These are phyloP conservation scores for Arabidopsis lyrata DNA, from an alignment of 441 rosid genomes.

Conservation along the genomic window DNA sequence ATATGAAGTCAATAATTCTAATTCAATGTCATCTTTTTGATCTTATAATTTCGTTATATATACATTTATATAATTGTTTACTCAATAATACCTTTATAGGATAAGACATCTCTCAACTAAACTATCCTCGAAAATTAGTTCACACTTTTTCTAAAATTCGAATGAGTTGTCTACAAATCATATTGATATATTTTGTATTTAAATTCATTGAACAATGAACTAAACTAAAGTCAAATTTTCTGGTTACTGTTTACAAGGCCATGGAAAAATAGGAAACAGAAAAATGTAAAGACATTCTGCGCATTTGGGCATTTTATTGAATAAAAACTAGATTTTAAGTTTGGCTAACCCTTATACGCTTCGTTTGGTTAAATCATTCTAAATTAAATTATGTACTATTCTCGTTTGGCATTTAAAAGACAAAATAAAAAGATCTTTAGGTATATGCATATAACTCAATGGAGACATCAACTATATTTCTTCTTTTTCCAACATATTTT, in stretches of 20 bases:
- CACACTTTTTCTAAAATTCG: background rate
- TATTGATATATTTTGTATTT: background rate
- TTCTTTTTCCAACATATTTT: background rate
- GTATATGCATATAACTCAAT: background rate
- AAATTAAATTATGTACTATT: background rate
- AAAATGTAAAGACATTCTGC: background rate
- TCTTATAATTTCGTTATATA: background rate
- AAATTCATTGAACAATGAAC: background rate
- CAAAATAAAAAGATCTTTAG: background rate
- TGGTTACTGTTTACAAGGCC: background rate
- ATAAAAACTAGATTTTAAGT: background rate
- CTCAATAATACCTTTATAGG: background rate
- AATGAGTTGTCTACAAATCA: background rate
- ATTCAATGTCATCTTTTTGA: background rate
- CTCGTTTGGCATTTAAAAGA: conserved; percentile 26
- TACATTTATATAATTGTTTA: background rate
- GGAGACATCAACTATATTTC: background rate
- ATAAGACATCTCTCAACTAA: background rate
- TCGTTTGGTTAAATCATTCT: background rate
- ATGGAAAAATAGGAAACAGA: background rate
- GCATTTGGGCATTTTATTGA: background rate
- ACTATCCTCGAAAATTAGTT: background rate
- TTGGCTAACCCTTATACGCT: background rate
- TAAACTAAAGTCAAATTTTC: background rate
- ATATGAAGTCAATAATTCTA: conserved; percentile 15